Conservation (phyloP, 75 land plant genomes). For the Selaginella tamariscina region DNA sequence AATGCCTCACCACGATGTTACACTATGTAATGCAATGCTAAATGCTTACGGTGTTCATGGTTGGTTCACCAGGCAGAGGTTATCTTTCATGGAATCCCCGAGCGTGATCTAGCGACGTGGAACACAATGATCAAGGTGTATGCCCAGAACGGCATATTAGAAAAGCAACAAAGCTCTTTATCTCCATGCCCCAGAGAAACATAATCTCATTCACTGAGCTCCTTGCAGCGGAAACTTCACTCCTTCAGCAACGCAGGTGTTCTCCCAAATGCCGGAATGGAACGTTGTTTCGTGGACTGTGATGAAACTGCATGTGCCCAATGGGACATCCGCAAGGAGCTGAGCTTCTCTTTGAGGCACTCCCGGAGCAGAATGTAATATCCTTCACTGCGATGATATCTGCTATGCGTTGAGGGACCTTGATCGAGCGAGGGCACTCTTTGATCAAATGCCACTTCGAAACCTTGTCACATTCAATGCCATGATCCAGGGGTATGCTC, state of each 20-base stretch:
- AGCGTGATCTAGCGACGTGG: neutral
- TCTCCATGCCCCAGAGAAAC: neutral
- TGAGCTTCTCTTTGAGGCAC: neutral
- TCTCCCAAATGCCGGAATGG: conserved; percentile 4
- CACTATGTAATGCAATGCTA: neutral
- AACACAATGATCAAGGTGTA: neutral
- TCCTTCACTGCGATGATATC: neutral
- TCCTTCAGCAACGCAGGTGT: neutral
- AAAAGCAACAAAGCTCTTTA: neutral
- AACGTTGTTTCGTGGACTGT: neutral
- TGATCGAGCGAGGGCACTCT: neutral
- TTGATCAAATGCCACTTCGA: conserved; percentile 8
- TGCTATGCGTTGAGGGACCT: neutral
- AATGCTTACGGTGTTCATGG: neutral
- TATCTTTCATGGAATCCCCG: neutral
- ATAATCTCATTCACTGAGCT: neutral
- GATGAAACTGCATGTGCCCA: conserved; percentile 1
- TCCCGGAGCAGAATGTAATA: neutral
- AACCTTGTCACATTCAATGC: neutral
- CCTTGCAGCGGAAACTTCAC: neutral
- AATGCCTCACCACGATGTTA: neutral
- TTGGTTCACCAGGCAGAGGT: neutral
- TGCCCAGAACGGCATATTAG: neutral
- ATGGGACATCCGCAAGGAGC: neutral
- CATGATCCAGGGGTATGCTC: conserved; percentile 4